phyloP scores from a whole-genome alignment of 352 stramenopile genomes.

The Phytopythium litorale region DNA sequence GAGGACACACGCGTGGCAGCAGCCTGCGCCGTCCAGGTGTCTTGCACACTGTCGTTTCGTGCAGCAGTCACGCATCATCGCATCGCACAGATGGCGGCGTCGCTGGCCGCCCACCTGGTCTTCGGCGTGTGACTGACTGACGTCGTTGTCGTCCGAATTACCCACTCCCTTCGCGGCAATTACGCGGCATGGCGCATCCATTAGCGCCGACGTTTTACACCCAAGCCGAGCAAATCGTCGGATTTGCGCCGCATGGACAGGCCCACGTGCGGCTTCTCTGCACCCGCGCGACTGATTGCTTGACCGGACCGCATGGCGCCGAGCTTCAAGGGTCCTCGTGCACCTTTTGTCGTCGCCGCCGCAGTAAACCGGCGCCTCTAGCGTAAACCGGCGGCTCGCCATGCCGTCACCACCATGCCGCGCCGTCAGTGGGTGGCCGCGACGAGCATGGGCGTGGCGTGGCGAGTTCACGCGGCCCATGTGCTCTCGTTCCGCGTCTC shows the following conservation, averaged over 20 bases:
- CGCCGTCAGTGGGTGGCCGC: not conserved
- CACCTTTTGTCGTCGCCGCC: not conserved
- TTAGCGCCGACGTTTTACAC: not conserved
- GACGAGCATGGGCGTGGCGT: too few species aligned
- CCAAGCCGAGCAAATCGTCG: not conserved
- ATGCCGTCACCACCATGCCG: not conserved
- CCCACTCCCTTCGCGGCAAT: not conserved
- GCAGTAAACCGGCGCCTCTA: not conserved
- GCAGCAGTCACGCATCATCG: not conserved
- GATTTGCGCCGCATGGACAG: not conserved
- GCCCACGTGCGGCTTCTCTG: not conserved
- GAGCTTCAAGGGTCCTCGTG: conserved; percentile 3
- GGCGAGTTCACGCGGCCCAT: not conserved
- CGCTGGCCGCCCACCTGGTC: not conserved
- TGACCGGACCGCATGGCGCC: conserved; percentile 3
- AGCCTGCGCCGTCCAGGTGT: too few species aligned
- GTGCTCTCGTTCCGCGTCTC: not conserved
- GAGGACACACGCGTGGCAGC: too few species aligned
- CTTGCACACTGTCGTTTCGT: too few species aligned
- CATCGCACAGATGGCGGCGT: not conserved
- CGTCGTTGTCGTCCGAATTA: not conserved
- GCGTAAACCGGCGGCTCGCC: not conserved
- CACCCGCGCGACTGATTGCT: not conserved
- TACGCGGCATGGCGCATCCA: not conserved
- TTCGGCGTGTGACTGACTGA: not conserved